phyloP scores from a whole-genome alignment of 2,329 filamentous ascomycete species.

The Pseudogymnoascus sp. region DNA sequence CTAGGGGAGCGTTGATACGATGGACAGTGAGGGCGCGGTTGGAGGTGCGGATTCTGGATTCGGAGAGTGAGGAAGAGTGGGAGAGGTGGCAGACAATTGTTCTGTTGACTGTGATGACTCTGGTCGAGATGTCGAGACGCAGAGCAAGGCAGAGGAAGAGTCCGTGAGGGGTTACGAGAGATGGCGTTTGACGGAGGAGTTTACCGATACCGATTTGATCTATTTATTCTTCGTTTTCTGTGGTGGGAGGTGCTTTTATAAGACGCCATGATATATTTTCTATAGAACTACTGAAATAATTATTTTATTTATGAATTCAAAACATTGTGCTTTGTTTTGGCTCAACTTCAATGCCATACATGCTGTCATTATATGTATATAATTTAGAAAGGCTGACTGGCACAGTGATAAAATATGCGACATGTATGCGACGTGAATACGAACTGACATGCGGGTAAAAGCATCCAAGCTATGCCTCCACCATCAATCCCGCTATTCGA shows the following conservation, averaged over 20 bases:
- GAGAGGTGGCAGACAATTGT: neutral
- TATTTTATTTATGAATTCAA: neutral
- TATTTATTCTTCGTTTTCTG: conserved; percentile 17
- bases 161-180: neutral
- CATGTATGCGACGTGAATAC: neutral
- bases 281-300: neutral
- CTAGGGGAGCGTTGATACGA: neutral
- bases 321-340: neutral
- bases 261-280: too few species aligned
- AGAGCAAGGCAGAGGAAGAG: neutral
- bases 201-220: neutral
- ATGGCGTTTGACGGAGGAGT: neutral
- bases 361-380: too few species aligned
- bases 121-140: neutral
- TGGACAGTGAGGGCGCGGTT: conserved; percentile 4
- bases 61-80: neutral
- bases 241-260: too few species aligned
- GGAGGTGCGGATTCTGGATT: neutral
- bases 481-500: neutral
- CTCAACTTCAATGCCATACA: neutral
- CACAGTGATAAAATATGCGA: neutral
- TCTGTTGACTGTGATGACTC: neutral
- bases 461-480: neutral
- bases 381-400: too few species aligned
- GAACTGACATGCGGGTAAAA: neutral